Evolutionary conservation across 129 eudicot species (phyloP), one percentile per base, ranked within the genome.

Genomic region (Tanacetum coccineum): DNA sequence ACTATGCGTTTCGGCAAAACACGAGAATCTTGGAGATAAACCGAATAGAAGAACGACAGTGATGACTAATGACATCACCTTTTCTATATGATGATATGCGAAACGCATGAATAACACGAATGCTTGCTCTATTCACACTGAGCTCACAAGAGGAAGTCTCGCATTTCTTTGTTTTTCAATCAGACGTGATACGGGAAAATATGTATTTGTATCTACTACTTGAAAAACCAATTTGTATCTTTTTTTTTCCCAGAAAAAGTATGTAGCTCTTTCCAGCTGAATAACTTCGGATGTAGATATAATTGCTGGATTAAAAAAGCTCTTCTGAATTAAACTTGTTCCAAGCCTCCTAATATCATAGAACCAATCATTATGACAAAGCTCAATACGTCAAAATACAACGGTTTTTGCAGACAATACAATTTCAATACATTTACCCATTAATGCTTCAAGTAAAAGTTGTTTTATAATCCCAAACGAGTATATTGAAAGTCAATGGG

Each of bases 311-410:
- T 80, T 80, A 87, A 78, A 92, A 88, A 13, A 85, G 98, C 94
- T 88, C 98, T 85, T 92, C 98, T 59, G 98, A 85, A 83, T 92
- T 92, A 66, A 92, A 88, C 82, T 92, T 92, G 81, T 92, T 92
- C 98, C 96, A 92, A 9, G 98, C 95, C 47, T 92, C 98, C 98
- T 92, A 66, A 70, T 80, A 59, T 66, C 28, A 66, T 36, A 74
- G 13, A 44, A 64, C 36, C 32, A 13, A n/a, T 59, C 15, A 21
- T 26, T 39, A 22, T 22, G 26, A 39, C 25, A 59, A 2, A 46
- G 61, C n/a, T 59, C 64, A 14, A 59, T 60, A n/a, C 11, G 39
- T 62, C 12, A 58, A 26, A 58, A 26, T 26, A 26, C 44, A 58
- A 58, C 0, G 14, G 3, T 6, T 13, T 28, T 59, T 36, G 42